Evolutionary conservation across 148 eudicot genomes (phyloP).

Genomic region (Diospyros kaki): DNA sequence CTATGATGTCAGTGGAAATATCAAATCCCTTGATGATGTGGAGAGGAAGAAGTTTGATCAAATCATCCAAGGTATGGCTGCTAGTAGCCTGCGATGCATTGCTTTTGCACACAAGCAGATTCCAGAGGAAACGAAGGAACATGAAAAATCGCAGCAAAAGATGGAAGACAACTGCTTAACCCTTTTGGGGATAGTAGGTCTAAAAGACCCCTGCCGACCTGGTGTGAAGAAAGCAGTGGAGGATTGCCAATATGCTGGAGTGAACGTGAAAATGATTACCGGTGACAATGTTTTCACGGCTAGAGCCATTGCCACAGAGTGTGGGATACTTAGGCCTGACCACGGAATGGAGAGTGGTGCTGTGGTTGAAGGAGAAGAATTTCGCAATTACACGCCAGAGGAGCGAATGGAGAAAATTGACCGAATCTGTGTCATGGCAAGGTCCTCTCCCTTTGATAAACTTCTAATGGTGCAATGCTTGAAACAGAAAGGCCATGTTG

Average conservation of each 20-base stretch:
- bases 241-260: constrained; percentile 9
- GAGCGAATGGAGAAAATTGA: constrained; percentile 16
- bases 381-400: constrained; percentile 14
- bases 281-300: constrained; percentile 19
- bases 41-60: constrained; percentile 11
- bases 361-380: constrained; percentile 15
- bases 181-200: constrained; percentile 19
- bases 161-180: constrained; percentile 11
- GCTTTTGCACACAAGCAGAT: constrained; percentile 19
- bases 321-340: constrained; percentile 21
- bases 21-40: background rate
- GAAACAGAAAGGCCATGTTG: constrained; percentile 16
- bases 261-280: constrained; percentile 18
- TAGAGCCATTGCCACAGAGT: constrained; percentile 17
- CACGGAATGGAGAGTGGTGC: background rate
- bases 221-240: constrained; percentile 10
- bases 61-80: constrained; percentile 21
- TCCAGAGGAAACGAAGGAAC: background rate
- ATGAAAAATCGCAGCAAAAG: background rate
- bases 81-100: constrained; percentile 21
- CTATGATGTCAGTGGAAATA: constrained; percentile 11
- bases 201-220: constrained; percentile 12
- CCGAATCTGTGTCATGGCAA: constrained; percentile 17
- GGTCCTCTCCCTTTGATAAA: constrained; percentile 17
- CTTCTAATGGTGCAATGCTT: constrained; percentile 20